Evolutionary conservation across 805 yeast genomes (phyloP).

Genomic region (Candida endomychidarum): DNA sequence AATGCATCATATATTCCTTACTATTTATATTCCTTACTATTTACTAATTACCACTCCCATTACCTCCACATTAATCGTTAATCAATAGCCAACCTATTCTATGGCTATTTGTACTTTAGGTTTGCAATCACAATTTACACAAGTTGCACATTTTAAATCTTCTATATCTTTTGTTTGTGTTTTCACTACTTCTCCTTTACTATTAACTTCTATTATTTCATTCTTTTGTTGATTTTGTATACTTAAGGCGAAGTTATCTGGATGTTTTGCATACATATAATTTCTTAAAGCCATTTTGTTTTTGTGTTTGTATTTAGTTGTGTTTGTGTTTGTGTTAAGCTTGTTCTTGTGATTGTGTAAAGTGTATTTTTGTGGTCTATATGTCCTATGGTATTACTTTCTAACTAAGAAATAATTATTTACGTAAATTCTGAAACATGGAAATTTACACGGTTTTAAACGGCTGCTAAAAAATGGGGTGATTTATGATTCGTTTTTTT

Average conservation of each 20-base stretch:
- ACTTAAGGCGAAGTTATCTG: slow-evolving; percentile 16
- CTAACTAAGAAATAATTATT: too few species aligned
- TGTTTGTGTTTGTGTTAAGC: not conserved
- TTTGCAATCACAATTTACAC: slow-evolving; percentile 28
- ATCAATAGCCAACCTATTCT: not conserved
- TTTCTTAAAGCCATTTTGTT: slow-evolving; percentile 40
- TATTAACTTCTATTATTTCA: not conserved
- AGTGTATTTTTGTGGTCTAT: too few species aligned
- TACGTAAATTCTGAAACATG: too few species aligned
- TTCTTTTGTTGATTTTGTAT: slow-evolving; percentile 11
- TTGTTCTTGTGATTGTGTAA: not conserved
- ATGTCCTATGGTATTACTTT: too few species aligned
- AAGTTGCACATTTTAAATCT: slow-evolving; percentile 27
- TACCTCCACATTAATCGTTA: not conserved
- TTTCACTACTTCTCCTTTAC: not conserved
- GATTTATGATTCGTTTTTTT: slow-evolving; percentile 10
- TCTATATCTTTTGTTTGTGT: slow-evolving; percentile 15
- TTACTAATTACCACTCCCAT: too few species aligned
- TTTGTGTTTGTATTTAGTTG: too few species aligned
- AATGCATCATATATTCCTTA: too few species aligned
- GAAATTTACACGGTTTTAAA: not conserved
- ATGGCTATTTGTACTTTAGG: slow-evolving; percentile 12
- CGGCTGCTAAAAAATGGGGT: slow-evolving; percentile 12
- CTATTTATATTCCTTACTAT: too few species aligned
- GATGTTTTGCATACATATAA: slow-evolving; percentile 41